These are phyloP conservation scores for Spencermartinsiella ligniputridi DNA, from an alignment of 1,139 yeast genomes.

Conservation along the genomic window DNA sequence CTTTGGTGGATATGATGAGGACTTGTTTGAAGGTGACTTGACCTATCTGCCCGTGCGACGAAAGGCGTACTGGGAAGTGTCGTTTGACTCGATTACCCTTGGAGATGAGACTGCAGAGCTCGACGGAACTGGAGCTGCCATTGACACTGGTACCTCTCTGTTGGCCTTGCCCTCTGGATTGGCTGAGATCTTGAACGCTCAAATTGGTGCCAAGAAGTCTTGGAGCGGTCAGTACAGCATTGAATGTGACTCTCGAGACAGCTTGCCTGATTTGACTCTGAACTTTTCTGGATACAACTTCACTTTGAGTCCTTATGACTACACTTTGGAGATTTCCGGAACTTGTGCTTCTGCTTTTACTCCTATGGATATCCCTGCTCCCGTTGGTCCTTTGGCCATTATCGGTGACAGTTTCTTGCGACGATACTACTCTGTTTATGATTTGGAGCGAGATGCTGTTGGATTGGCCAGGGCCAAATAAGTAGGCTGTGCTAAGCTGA, in stretches of 20 bases:
- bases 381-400: slow-evolving; percentile 93
- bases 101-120: slow-evolving; percentile 89
- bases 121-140: slow-evolving; percentile 87
- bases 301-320: slow-evolving; percentile 81
- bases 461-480: slow-evolving; percentile 77
- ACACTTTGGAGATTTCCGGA: slow-evolving; percentile 89
- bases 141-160: slow-evolving; percentile 96
- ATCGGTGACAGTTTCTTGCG: slow-evolving; percentile 97
- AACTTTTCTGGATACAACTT: slow-evolving; percentile 86
- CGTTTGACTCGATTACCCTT: slow-evolving; percentile 80
- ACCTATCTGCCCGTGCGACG: slow-evolving; percentile 97
- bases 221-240: slow-evolving; percentile 97
- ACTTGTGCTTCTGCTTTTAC: slow-evolving; percentile 94
- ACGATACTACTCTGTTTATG: slow-evolving; percentile 89
- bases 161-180: slow-evolving; percentile 90
- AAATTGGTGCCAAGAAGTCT: slow-evolving; percentile 93
- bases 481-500: no score
- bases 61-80: slow-evolving; percentile 99
- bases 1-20: slow-evolving; percentile 85
- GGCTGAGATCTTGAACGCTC: slow-evolving; percentile 90
- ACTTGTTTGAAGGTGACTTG: slow-evolving; percentile 71
- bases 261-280: slow-evolving; percentile 86
- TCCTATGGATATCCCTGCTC: slow-evolving; percentile 96
- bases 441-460: slow-evolving; percentile 82
- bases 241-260: slow-evolving; percentile 79